phyloP scores from a whole-genome alignment of 2,329 filamentous ascomycete species.

The Ophiostoma pallidulum region DNA sequence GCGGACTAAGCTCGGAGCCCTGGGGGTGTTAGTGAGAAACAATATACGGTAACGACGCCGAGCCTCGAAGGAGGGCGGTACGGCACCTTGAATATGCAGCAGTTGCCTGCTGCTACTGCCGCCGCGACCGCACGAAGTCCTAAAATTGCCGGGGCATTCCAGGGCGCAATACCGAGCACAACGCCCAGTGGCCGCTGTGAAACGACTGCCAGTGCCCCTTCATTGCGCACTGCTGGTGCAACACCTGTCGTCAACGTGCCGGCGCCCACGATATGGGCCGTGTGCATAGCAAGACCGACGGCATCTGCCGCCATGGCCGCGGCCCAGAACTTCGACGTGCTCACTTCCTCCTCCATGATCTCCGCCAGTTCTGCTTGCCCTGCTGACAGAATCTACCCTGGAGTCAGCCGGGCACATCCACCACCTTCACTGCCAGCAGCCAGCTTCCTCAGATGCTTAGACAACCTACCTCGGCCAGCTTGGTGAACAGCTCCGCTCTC shows the following conservation, averaged over 20 bases:
- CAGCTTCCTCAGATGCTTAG: too few relatives aligned
- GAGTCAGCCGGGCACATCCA: neutral
- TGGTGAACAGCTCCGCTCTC: neutral
- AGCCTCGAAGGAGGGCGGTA: neutral
- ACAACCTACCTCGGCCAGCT: neutral
- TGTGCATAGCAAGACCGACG: neutral
- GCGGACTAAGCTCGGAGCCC: slow-evolving; percentile 8
- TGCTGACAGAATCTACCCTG: neutral
- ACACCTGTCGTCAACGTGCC: neutral
- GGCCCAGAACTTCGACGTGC: neutral
- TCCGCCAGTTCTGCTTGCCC: neutral
- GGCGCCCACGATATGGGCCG: too few relatives aligned
- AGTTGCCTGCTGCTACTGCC: neutral
- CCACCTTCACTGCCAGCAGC: too few relatives aligned
- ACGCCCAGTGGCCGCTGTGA: neutral
- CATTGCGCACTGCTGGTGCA: neutral
- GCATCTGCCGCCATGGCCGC: neutral
- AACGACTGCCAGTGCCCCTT: neutral
- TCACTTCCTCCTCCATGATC: neutral
- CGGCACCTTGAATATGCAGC: neutral
- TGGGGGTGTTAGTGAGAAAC: neutral
- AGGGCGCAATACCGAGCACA: neutral
- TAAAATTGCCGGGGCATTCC: slow-evolving; percentile 1
- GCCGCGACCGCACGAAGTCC: neutral
- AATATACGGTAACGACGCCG: neutral